These are phyloP conservation scores for Aspergillus saccharolyticus DNA, from an alignment of 495 filamentous ascomycete genomes.

Conservation along the genomic window DNA sequence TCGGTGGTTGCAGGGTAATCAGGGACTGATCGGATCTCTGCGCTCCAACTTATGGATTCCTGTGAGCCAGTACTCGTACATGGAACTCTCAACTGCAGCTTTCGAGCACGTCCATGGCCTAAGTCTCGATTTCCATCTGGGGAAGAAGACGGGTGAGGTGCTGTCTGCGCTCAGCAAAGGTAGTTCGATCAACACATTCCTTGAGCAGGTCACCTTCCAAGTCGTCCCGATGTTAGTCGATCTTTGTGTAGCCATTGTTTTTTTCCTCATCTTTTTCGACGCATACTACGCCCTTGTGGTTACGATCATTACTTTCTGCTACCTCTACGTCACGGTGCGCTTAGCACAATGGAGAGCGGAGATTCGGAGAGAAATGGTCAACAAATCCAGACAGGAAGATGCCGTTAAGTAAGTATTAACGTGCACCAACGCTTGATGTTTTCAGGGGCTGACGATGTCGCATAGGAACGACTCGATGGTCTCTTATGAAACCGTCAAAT, in stretches of 20 bases:
- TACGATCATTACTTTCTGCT: conserved; percentile 87
- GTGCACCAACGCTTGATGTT: neutral
- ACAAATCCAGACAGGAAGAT: conserved; percentile 88
- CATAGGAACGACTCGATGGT: conserved; percentile 88
- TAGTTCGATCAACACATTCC: conserved; percentile 90
- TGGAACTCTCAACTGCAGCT: conserved; percentile 85
- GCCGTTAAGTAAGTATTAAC: conserved; percentile 64
- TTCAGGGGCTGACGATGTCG: conserved; percentile 15
- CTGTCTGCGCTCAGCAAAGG: conserved; percentile 93
- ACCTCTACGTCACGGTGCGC: conserved; percentile 90
- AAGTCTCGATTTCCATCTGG: conserved; percentile 92
- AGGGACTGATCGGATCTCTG: conserved; percentile 77
- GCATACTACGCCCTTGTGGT: conserved; percentile 91
- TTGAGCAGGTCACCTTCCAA: conserved; percentile 93
- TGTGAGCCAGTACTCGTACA: conserved; percentile 92
- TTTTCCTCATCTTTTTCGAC: conserved; percentile 76
- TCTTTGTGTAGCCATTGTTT: conserved; percentile 78
- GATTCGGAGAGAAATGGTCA: conserved; percentile 88
- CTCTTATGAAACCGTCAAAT: conserved; percentile 97
- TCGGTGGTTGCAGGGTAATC: conserved; percentile 81
- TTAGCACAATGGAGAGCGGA: conserved; percentile 92
- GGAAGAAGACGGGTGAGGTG: conserved; percentile 95
- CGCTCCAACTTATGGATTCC: conserved; percentile 89
- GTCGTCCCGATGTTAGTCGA: conserved; percentile 93
- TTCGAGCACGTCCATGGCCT: conserved; percentile 96